A percentile compares a stretch with the other conserved stretches of the same genome.
phyloP scores from a whole-genome alignment of 106 monocot genomes.

The Acorus calamus region DNA sequence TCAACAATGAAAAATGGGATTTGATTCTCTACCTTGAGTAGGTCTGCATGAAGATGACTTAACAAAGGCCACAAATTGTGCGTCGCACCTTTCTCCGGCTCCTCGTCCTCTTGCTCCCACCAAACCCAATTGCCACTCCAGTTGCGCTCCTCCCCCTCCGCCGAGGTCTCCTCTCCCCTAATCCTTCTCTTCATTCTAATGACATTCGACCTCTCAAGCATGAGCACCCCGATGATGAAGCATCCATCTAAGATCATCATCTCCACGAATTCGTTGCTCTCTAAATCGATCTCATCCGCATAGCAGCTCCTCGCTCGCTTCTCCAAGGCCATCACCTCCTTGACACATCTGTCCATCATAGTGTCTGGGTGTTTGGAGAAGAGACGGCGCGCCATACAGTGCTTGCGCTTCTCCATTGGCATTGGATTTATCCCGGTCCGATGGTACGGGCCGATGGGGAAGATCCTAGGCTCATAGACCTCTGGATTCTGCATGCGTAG shows the following conservation, averaged over 20 bases:
- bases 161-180: too few species aligned
- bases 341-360: not conserved
- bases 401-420: conserved; percentile 10
- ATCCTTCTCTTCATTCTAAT: too few species aligned
- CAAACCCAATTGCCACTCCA: too few species aligned
- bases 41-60: not conserved
- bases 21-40: not conserved
- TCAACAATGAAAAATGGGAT: not conserved
- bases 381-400: not conserved
- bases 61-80: not conserved
- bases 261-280: conserved; percentile 3
- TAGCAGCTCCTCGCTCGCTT: conserved; percentile 1
- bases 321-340: not conserved
- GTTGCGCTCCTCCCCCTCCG: too few species aligned
- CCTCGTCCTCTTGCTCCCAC: not conserved
- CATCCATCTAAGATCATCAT: conserved; percentile 28
- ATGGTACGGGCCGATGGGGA: conserved; percentile 23
- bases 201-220: not conserved
- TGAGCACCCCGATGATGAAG: conserved; percentile 12
- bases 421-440: not conserved
- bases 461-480: conserved; percentile 4
- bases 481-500: not conserved
- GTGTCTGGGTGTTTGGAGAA: not conserved
- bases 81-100: not conserved
- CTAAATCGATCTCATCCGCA: not conserved